These are phyloP conservation scores for Carnegiea gigantea DNA, from an alignment of 179 eudicot genomes.

Conservation along the genomic window DNA sequence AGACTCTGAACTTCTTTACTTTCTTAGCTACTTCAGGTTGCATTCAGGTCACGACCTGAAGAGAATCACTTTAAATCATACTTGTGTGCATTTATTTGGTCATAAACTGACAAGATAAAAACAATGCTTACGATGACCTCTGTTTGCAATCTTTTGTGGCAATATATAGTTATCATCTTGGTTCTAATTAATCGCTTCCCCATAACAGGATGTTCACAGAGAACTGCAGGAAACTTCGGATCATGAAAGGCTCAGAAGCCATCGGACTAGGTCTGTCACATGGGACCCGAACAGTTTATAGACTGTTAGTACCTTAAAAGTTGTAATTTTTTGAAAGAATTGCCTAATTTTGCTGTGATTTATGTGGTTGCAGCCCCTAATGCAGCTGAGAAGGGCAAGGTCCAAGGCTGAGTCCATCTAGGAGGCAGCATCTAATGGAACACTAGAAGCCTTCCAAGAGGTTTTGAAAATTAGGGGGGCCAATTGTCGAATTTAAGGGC, in stretches of 20 bases:
- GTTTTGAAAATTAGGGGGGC: constrained; percentile 30
- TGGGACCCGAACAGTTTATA: not conserved
- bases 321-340: not conserved
- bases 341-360: not conserved
- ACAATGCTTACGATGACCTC: not conserved
- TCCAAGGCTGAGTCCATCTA: constrained; percentile 12
- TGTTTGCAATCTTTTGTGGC: not conserved
- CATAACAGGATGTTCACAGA: constrained; percentile 56
- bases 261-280: constrained; percentile 53
- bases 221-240: constrained; percentile 61
- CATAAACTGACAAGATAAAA: not conserved
- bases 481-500: constrained; percentile 17
- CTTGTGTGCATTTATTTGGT: not conserved
- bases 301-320: not conserved
- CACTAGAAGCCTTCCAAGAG: constrained; percentile 37
- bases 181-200: not conserved
- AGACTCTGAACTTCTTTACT: too few species aligned
- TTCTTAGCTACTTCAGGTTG: too few species aligned
- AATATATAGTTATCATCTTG: not conserved
- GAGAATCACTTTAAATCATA: not conserved
- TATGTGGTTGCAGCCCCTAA: constrained; percentile 26
- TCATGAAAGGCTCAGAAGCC: constrained; percentile 77
- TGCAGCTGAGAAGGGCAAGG: constrained; percentile 26
- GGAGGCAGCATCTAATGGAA: constrained; percentile 32
- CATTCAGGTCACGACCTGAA: too few species aligned